Percentiles rank a stretch among this genome's conserved stretches.
Conservation (phyloP, 2,329 filamentous ascomycete genomes). For the Sporothrix curviconia region DNA sequence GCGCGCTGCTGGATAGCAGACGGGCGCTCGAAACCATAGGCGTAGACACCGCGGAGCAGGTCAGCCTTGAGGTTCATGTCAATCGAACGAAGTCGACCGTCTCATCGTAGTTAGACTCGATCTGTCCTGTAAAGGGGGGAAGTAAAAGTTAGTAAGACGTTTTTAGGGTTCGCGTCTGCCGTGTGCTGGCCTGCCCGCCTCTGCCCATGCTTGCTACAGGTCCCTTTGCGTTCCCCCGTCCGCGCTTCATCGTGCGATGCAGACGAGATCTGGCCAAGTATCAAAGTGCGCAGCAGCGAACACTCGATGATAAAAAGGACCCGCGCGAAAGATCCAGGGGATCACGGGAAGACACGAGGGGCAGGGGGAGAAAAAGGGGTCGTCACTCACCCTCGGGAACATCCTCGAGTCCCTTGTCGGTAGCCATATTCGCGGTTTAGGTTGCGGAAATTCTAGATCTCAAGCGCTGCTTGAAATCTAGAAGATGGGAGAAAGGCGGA, state of each 20-base stretch:
- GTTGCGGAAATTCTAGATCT: constrained; percentile 57
- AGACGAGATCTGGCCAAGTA: too few species aligned
- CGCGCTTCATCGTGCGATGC: too few species aligned
- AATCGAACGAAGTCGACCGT: constrained; percentile 98
- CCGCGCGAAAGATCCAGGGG: background rate
- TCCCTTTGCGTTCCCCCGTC: too few species aligned
- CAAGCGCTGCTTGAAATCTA: constrained; percentile 75
- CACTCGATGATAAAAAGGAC: too few species aligned
- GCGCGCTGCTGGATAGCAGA: constrained; percentile 99
- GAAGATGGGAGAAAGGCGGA: constrained; percentile 30
- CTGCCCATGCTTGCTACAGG: too few species aligned
- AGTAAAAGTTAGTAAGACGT: background rate
- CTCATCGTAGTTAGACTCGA: constrained; percentile 99
- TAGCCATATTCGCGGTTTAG: constrained; percentile 89
- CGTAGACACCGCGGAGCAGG: constrained; percentile 97
- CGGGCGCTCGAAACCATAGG: constrained; percentile 99
- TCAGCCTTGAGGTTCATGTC: constrained; percentile 95
- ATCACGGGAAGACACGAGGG: background rate
- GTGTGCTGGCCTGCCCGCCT: background rate
- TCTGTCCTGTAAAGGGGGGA: constrained; percentile 63
- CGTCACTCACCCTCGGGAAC: constrained; percentile 78
- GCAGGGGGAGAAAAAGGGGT: background rate
- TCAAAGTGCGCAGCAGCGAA: too few species aligned
- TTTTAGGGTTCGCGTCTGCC: background rate
- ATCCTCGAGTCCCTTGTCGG: constrained; percentile 96